Conservation (phyloP, 805 yeast species). For the Candida yuanshanica region DNA sequence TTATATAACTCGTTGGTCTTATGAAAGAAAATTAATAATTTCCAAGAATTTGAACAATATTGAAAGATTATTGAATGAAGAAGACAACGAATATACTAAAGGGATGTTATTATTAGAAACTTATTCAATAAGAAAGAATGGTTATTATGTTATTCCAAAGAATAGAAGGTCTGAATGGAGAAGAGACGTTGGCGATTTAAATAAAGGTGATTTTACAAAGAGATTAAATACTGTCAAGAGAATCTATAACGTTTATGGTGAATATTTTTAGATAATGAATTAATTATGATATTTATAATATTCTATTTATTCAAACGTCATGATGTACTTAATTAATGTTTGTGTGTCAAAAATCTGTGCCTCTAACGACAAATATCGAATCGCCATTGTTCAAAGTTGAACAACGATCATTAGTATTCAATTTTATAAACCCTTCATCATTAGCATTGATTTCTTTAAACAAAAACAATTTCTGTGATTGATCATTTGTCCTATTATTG, state of each 20-base stretch:
- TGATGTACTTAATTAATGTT: neutral
- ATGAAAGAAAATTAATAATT: slow-evolving; percentile 27
- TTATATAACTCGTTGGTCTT: slow-evolving; percentile 17
- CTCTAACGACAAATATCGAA: slow-evolving; percentile 20
- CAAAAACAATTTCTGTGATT: slow-evolving; percentile 14
- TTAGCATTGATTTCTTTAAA: slow-evolving; percentile 11
- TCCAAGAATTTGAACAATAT: slow-evolving; percentile 47
- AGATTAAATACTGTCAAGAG: slow-evolving; percentile 47
- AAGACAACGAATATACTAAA: slow-evolving; percentile 28
- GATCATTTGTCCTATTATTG: slow-evolving; percentile 21
- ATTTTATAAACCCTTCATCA: slow-evolving; percentile 8
- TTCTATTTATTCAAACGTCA: too few relatives aligned
- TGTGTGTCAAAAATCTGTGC: slow-evolving; percentile 6
- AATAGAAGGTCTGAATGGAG: slow-evolving; percentile 48
- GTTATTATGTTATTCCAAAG: slow-evolving; percentile 45
- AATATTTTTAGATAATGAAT: slow-evolving; percentile 14
- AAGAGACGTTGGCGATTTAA: slow-evolving; percentile 58
- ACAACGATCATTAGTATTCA: slow-evolving; percentile 18
- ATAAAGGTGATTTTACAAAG: slow-evolving; percentile 31
- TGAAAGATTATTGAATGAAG: slow-evolving; percentile 44
- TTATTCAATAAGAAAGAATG: slow-evolving; percentile 46
- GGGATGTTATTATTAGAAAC: slow-evolving; percentile 69
- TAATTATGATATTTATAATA: too few relatives aligned
- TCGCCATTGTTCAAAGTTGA: slow-evolving; percentile 15
- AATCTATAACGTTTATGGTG: slow-evolving; percentile 57